Evolutionary conservation across 257 asterid species (phyloP), one percentile per base, ranked within the genome.

Genomic region (Ballota nigra): DNA sequence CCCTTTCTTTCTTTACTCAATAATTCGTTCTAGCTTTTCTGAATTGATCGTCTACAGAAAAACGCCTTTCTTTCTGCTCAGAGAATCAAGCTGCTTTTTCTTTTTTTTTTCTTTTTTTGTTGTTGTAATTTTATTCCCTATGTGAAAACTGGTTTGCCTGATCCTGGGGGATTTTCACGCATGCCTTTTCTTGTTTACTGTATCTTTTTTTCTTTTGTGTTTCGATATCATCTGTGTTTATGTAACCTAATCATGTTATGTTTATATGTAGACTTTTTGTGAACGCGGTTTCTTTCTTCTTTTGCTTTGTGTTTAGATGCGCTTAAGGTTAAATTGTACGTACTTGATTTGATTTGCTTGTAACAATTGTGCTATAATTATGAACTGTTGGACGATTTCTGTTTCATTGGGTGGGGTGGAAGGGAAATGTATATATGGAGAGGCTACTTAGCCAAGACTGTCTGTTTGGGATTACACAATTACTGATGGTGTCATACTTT

Each of bases 341-440:
- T 57, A 24, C 31, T 56, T 61, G 52, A 51, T 31, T 71, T 20
- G 12, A 45, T 45, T 40, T 13, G 56, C 38, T 52, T 43, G 15
- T 47, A 47, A 3, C 57, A 60, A 45, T n/a, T 43, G 74, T 31
- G 60, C 29, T 60, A 29, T 47, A 7, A 51, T 62, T 38, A 20
- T 1, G 29, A 26, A 47, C 29, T 38, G 64, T 49, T 47, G 65
- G 70, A 3, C 26, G 58, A 18, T 57, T 33, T 31, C 15, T 59
- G 52, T 43, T 60, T 41, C 56, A 43, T 29, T 11, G 31, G 22
- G 51, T 38, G 31, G 62, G 28, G 29, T 26, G 75, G n/a, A 26
- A 67, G 66, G 38, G 63, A 53, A 58, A 61, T 68, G 66, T 34
- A 36, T 60, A 6, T n/a, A 62, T 15, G 61, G 66, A 69, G 40